Base-by-base conservation (phyloP, 176 grass and related monocot genomes). In the Triticum dicoccoides region DNA sequence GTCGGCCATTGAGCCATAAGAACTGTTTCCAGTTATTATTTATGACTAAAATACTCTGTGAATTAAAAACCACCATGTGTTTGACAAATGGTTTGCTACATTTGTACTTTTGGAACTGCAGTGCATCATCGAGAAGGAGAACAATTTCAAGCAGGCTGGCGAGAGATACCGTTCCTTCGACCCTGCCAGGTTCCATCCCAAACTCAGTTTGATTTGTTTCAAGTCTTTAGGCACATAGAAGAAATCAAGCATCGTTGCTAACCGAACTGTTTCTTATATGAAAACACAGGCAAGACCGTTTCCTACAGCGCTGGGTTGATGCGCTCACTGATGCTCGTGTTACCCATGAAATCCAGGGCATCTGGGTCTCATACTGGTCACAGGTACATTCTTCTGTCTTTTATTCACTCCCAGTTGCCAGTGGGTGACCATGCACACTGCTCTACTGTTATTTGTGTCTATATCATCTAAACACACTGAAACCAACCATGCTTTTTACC, bases 111-210 rank as follows among this genome's bases (percentile, higher is more conserved):
- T 82, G 35, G 63, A 86, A 83, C 49, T 86, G 65, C 88, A 97
- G 95, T 94, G 92, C 44, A 78, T 94, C 35, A 94, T 97, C 25
- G 51, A 84, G 7, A 94, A 97, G 84, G 95, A 97, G 84, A 92
- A 94, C 74, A 97, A 97, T 37, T 97, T 97, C 89, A 94, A 92
- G 85, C 95, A 97, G 76, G 90, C 92, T 51, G 95, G 95, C 2
- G 90, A 94, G 88, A 94, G 95, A 87, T 97, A 88, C 73, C 70
- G 95, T 4, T 97, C 95, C 11, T 97, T 92, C 34, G 88, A 92
- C 78, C 84, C 92, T 27, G 88, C 86, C 79, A 97, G 95, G 95
- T 97, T 61, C 56, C 56, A 69, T 75, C 6, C 78, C 9, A 18
- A 7, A 13, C 27, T 84, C 8, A 51, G 9, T 65, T 72, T 65